phyloP scores from a whole-genome alignment of 495 filamentous ascomycete genomes.

The Aspergillus campestris region DNA sequence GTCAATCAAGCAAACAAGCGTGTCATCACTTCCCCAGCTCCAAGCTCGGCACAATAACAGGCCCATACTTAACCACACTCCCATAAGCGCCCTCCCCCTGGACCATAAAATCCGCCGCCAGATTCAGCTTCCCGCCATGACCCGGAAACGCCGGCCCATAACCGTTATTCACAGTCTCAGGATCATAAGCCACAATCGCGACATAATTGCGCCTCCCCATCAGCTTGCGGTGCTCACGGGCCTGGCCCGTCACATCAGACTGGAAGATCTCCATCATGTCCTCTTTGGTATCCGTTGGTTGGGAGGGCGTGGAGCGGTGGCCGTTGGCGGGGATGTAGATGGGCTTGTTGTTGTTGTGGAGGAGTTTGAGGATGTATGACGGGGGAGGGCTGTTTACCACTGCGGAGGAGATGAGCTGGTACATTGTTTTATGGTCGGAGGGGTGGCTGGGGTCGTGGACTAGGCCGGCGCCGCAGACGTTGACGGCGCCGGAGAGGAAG shows the following conservation, averaged over 20 bases:
- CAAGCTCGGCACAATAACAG: constrained; percentile 87
- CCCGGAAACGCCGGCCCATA: constrained; percentile 36
- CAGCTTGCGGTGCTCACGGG: constrained; percentile 75
- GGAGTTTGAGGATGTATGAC: constrained; percentile 79
- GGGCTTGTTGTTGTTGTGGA: constrained; percentile 76
- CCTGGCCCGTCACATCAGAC: constrained; percentile 69
- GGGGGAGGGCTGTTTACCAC: constrained; percentile 84
- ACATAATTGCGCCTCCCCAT: constrained; percentile 93
- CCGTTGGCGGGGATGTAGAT: constrained; percentile 90
- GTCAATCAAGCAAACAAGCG: too few species aligned
- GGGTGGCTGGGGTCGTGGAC: constrained; percentile 91
- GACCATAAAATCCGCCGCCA: constrained; percentile 95
- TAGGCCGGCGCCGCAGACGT: constrained; percentile 84
- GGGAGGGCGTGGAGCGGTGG: constrained; percentile 51
- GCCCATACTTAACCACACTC: constrained; percentile 87
- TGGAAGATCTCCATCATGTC: constrained; percentile 99
- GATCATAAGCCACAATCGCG: constrained; percentile 89
- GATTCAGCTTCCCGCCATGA: constrained; percentile 62
- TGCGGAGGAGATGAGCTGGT: constrained; percentile 86
- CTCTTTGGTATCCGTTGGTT: constrained; percentile 79
- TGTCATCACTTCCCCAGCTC: constrained; percentile 57
- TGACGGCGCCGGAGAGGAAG: constrained; percentile 88
- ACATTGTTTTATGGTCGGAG: constrained; percentile 97
- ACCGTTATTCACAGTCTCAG: constrained; percentile 57
- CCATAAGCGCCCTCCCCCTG: constrained; percentile 78